Evolutionary conservation across 2,329 filamentous ascomycete species (phyloP), one percentile per base, ranked within the genome.

Genomic region (Beauveria sp.): DNA sequence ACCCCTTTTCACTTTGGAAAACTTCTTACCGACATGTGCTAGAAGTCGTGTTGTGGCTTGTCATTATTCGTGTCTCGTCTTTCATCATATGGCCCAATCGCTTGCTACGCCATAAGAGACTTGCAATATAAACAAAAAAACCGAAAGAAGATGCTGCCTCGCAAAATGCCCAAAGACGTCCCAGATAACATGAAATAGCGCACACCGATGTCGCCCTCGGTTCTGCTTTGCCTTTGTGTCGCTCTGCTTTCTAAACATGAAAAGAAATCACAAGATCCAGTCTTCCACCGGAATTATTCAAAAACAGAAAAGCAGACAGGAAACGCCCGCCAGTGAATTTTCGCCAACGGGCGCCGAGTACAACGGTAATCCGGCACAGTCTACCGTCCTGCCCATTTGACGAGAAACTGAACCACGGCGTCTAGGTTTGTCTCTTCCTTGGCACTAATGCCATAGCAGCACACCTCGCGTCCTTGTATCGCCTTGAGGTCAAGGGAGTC

Each of bases 351-450:
- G 50, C 34, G 51, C 59, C 57, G 60, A 43, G 49, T 57, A 64
- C 54, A 57, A 51, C 42, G 26, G 31, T 24, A 22, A 5, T 22
- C 24, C 40, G 24, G 18, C 49, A 31, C 16, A 42, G 34, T 22
- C 22, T 26, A 92, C 77, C 88, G 88, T 72, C 83, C 91, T 65
- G 92, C 88, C 74, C 90, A 89, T 68, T 92, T 93, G 75, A 99
- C 93, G 73, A 99, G 81, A 90, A 95, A 99, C 74, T 96, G 90
- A 69, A 99, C 81, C 58, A 99, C 95, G 7, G 93, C 95, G 72
- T 99, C 93, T 66, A 99, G 86, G 77, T 99, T 99, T 62, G 93
- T 99, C 78, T 99, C 95, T 74, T 98, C 93, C 76, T 98, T 98
- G 64, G 93, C 95, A 74, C 93, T 97, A 78, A 99, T 97, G 65